A percentile compares a stretch with the other conserved stretches of the same genome.
Conservation (phyloP, 306 rosid species). For the Trichosanthes cucumerina region DNA sequence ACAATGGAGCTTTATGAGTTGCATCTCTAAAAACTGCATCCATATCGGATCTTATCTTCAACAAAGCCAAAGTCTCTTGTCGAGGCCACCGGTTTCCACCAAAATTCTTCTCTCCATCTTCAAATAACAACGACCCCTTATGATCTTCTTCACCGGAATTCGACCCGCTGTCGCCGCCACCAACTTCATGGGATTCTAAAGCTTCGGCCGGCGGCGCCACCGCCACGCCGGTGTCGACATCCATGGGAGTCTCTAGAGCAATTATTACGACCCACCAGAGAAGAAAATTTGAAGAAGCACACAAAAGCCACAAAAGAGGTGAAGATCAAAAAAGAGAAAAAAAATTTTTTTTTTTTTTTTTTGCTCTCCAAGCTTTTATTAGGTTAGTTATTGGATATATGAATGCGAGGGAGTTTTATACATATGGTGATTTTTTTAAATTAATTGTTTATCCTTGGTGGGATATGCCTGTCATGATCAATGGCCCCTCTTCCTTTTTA, state of each 20-base stretch:
- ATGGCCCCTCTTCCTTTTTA: constrained; percentile 10
- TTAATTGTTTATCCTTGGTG: constrained; percentile 28
- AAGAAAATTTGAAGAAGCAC: constrained; percentile 16
- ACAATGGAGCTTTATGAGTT: constrained; percentile 85
- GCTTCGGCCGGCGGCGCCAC: constrained; percentile 7
- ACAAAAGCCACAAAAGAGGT: constrained; percentile 1
- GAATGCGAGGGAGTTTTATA: constrained; percentile 1
- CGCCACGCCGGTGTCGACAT: constrained; percentile 22
- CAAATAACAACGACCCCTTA: constrained; percentile 15
- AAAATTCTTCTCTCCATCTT: constrained; percentile 51
- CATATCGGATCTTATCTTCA: constrained; percentile 94
- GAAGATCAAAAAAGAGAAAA: neutral
- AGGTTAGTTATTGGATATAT: constrained; percentile 4
- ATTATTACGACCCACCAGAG: neutral
- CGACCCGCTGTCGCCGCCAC: constrained; percentile 23
- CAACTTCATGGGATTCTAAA: constrained; percentile 11
- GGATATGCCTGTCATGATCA: constrained; percentile 75
- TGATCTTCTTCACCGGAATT: constrained; percentile 74
- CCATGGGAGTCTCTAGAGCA: neutral
- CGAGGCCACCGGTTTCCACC: constrained; percentile 96
- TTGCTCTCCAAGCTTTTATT: constrained; percentile 1
- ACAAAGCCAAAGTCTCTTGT: constrained; percentile 72
- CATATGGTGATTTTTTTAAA: neutral
- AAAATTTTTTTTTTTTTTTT: neutral
- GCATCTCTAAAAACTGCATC: constrained; percentile 80